phyloP scores from a whole-genome alignment of 2,329 filamentous ascomycete species.

The Aspergillus sp. region DNA sequence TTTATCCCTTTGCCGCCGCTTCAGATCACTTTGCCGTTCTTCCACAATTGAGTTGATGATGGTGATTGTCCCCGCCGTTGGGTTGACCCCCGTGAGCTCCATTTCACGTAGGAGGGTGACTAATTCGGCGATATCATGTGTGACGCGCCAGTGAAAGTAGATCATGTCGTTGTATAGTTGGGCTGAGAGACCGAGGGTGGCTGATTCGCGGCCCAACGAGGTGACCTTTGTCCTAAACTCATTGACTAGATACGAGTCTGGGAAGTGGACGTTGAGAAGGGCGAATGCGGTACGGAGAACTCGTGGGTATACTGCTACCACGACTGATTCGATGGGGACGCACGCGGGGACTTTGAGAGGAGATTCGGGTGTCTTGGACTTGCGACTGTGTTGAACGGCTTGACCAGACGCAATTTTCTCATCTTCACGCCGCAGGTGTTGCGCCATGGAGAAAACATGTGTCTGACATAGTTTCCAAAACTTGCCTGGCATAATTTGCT shows the following conservation, averaged over 20 bases:
- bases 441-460: slow-evolving; percentile 41
- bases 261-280: slow-evolving; percentile 40
- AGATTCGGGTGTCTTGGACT: not conserved
- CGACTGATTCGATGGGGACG: slow-evolving; percentile 32
- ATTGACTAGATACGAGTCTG: slow-evolving; percentile 40
- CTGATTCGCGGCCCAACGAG: slow-evolving; percentile 40
- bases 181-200: slow-evolving; percentile 43
- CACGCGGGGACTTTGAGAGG: slow-evolving; percentile 31
- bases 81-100: slow-evolving; percentile 42
- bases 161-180: slow-evolving; percentile 47
- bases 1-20: not conserved
- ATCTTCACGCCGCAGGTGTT: slow-evolving; percentile 18
- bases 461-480: slow-evolving; percentile 42
- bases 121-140: slow-evolving; percentile 41
- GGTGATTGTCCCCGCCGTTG: slow-evolving; percentile 32
- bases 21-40: slow-evolving; percentile 23
- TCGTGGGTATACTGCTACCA: slow-evolving; percentile 42
- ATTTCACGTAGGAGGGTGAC: slow-evolving; percentile 44
- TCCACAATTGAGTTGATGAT: slow-evolving; percentile 33
- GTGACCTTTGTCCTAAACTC: slow-evolving; percentile 43
- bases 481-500: slow-evolving; percentile 28
- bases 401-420: not conserved
- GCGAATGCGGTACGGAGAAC: slow-evolving; percentile 42
- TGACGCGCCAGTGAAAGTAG: slow-evolving; percentile 42
- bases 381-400: not conserved